phyloP scores from a whole-genome alignment of 257 asterid species.

The Marsdenia floribunda region DNA sequence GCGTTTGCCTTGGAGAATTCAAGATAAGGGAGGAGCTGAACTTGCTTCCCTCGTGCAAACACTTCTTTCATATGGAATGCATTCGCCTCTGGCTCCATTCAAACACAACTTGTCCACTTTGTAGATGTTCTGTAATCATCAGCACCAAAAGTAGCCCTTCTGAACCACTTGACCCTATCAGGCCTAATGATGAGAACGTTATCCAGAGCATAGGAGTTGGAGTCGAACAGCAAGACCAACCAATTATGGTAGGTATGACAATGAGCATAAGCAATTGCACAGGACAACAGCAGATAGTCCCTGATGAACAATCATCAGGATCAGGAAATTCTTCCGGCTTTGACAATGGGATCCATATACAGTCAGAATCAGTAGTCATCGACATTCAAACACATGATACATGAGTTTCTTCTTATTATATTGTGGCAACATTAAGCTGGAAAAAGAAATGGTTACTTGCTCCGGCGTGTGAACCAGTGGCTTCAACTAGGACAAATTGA shows the following conservation, averaged over 20 bases:
- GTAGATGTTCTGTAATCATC: constrained; percentile 44
- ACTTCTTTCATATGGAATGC: constrained; percentile 60
- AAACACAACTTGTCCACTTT: constrained; percentile 70
- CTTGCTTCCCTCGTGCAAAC: constrained; percentile 60
- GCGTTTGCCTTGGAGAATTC: constrained; percentile 81
- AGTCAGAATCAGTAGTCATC: constrained; percentile 19
- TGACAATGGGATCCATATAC: constrained; percentile 3
- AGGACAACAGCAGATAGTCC: constrained; percentile 10
- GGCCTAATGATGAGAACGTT: constrained; percentile 5
- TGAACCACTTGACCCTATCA: constrained; percentile 4
- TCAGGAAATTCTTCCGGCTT: constrained; percentile 9
- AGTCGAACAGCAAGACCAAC: constrained; percentile 17
- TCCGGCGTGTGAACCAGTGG: background rate
- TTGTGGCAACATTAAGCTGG: background rate
- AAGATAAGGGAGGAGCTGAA: constrained; percentile 55
- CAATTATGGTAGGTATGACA: background rate
- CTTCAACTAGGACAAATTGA: background rate
- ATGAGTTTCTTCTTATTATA: background rate
- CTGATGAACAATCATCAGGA: constrained; percentile 24
- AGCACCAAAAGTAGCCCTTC: constrained; percentile 11
- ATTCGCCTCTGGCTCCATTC: constrained; percentile 67
- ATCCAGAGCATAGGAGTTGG: background rate
- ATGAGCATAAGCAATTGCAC: background rate
- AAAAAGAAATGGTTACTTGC: background rate
- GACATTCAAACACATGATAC: constrained; percentile 5